Conservation (phyloP, 768 basidiomycete species). For the Leccinum pellstonianum region DNA sequence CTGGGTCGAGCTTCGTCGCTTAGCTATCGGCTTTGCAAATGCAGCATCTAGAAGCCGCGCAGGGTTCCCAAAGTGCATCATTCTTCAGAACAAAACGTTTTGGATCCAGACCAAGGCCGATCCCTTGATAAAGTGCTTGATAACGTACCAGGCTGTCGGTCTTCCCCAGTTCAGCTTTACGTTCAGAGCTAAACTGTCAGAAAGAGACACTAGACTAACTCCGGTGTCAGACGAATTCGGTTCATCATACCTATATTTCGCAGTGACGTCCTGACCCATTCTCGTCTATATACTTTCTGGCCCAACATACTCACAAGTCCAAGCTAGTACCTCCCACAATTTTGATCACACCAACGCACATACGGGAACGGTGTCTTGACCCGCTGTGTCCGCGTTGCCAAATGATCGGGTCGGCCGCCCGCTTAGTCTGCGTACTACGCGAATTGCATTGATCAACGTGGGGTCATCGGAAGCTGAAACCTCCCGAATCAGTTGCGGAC, state of each 20-base stretch:
- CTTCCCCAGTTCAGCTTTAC: background rate
- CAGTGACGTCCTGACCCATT: conserved; percentile 10
- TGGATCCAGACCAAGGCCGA: background rate
- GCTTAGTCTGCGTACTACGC: conserved; percentile 4
- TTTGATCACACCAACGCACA: conserved; percentile 4
- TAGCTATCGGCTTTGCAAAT: background rate
- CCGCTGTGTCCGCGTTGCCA: conserved; percentile 2
- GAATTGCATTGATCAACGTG: conserved; percentile 11
- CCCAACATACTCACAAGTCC: background rate
- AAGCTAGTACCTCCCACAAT: background rate
- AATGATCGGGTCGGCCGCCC: conserved; percentile 6
- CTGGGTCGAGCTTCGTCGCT: background rate
- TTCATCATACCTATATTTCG: background rate
- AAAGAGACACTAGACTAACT: background rate
- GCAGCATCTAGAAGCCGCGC: too few species aligned
- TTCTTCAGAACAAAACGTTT: conserved; percentile 1
- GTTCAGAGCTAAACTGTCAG: background rate
- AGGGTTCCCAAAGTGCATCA: too few species aligned
- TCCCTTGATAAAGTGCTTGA: background rate
- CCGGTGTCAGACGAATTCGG: background rate
- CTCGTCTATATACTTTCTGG: background rate
- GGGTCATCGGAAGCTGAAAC: background rate
- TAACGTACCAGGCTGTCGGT: background rate
- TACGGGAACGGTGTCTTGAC: conserved; percentile 11
- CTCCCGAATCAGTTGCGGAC: background rate